Conservation (phyloP, 176 grass and related monocot species). For the Areca catechu region DNA sequence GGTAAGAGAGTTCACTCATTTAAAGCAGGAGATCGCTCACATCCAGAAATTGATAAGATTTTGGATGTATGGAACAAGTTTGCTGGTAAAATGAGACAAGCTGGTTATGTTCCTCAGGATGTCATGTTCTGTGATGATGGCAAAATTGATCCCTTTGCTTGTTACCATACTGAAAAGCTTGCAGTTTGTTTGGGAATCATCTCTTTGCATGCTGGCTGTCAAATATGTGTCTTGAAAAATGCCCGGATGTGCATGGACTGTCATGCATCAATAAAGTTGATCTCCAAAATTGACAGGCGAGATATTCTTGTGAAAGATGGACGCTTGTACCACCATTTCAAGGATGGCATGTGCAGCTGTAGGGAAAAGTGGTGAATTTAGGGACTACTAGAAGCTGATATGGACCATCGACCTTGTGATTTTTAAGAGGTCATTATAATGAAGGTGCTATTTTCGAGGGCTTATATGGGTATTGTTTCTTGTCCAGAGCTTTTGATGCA, state of each 20-base stretch:
- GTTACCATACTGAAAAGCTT: slow-evolving; percentile 59
- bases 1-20: slow-evolving; percentile 30
- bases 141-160: slow-evolving; percentile 49
- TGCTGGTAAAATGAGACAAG: slow-evolving; percentile 40
- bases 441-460: too few species aligned
- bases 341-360: slow-evolving; percentile 38
- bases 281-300: slow-evolving; percentile 27
- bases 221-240: slow-evolving; percentile 52
- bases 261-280: slow-evolving; percentile 49
- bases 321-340: slow-evolving; percentile 51
- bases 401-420: not conserved
- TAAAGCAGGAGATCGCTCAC: slow-evolving; percentile 46
- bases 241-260: slow-evolving; percentile 60
- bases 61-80: slow-evolving; percentile 36
- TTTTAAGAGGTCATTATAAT: too few species aligned
- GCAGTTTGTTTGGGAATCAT: slow-evolving; percentile 46
- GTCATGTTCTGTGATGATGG: slow-evolving; percentile 34
- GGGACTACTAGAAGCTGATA: not conserved
- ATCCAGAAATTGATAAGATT: slow-evolving; percentile 39
- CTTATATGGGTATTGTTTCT: too few species aligned
- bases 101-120: slow-evolving; percentile 31
- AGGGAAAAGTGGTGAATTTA: slow-evolving; percentile 43
- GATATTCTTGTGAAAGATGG: slow-evolving; percentile 51
- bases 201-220: slow-evolving; percentile 24
- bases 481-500: too few species aligned